Conservation (phyloP, 352 stramenopile genomes). For the Phytopythium delawarense region DNA sequence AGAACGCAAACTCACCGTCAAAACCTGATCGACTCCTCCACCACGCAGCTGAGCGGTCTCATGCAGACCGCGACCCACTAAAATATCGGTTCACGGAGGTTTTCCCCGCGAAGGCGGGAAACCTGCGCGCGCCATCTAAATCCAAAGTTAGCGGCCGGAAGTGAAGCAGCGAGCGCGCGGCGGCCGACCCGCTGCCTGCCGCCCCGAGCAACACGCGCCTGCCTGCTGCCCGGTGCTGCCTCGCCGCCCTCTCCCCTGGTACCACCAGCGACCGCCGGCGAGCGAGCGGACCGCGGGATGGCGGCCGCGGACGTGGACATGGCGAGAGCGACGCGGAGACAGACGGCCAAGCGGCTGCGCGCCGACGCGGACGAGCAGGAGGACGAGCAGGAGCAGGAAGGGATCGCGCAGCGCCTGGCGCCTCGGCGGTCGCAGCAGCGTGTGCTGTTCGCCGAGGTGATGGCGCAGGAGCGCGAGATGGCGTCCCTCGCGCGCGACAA, state of each 20-base stretch:
- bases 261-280: background rate
- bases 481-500: conserved; percentile 33
- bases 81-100: background rate
- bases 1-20: no score
- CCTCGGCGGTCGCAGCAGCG: conserved; percentile 16
- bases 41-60: no score
- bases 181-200: background rate
- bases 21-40: no score
- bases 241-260: no score
- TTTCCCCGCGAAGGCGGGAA: background rate
- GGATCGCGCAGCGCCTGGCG: conserved; percentile 13
- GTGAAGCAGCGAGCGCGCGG: no score
- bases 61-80: no score
- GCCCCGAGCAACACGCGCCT: background rate
- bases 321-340: background rate
- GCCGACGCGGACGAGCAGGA: background rate
- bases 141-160: background rate
- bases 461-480: conserved; percentile 56
- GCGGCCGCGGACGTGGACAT: background rate
- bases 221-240: no score
- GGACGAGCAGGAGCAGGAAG: background rate
- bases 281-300: background rate
- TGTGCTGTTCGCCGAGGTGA: conserved; percentile 44
- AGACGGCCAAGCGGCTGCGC: background rate
- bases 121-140: background rate